Evolutionary conservation across 2,329 filamentous ascomycete species (phyloP), one percentile per base, ranked within the genome.

Genomic region (Aureobasidium sp.): DNA sequence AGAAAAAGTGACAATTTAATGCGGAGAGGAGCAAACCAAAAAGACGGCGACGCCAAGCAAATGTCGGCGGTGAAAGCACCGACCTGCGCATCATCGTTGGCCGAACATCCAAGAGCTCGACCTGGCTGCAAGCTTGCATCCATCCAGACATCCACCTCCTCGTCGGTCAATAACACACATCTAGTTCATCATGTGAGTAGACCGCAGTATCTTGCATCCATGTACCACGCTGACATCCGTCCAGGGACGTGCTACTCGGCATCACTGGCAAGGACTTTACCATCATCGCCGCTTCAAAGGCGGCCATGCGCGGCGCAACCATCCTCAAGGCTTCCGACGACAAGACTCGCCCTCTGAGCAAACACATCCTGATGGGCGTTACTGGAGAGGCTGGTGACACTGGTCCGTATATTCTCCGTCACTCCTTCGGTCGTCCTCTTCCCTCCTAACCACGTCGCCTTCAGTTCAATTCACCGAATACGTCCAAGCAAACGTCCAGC

Each of bases 211-310:
- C 22, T 19, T 6, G 24, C 24, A 8, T 14, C 10, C 21, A 12
- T 6, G 77, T 39, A 70, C 78, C 3, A 21, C 16, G 16, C 52
- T 19, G 70, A 74, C 5, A 76, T 75, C 1, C 75, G 8, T 74
- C 52, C 56, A 97, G 90, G 93, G 93, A 98, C 83, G 88, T 97
- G 70, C 81, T 98, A 69, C 81, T 98, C 64, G 93, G 93, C 67
- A 95, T 98, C 72, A 96, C 91, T 56, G 94, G 93, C 77, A 95
- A 95, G 79, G 94, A 98, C 81, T 98, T 96, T 73, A 94, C 90
- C 76, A 84, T 98, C 79, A 84, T 98, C 70, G 93, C 90, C 66
- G 88, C 93, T 65, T 97, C 90, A 59, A 97, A 98, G 79, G 93
- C 93, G 68, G 88, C 90, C 65, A 97, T 97, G 90, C 85, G 93